Evolutionary conservation across 1,284 basidiomycete species (phyloP), one percentile per base, ranked within the genome.

Genomic region (Apiotrichum sp.): DNA sequence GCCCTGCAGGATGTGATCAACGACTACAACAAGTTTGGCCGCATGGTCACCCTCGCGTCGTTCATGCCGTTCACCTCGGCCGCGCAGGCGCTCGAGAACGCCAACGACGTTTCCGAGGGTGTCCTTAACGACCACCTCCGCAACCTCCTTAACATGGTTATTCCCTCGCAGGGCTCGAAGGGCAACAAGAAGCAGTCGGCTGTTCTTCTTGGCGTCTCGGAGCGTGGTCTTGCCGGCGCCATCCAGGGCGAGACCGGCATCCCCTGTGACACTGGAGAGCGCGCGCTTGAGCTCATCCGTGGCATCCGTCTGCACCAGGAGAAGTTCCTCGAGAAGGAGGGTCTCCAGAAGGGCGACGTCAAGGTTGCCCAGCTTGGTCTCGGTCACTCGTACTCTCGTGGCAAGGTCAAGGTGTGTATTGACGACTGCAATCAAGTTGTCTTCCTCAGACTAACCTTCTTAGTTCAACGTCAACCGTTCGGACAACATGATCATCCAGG

Each of bases 401-500:
- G 93, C 57, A 98, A 98, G 77, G 88, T 98, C 67, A 97, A 97
- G 77, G 76, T 77, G 55, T 60, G 76, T 65, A 38, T 7, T 22
- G 22, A 22, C 36, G 8, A 13, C 36, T 32, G n/a, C n/a, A 29
- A 39, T 6, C 4, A 22, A 22, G 34, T 13, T 50, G 14, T 38
- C 32, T 13, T 13, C 44, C 13, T 47, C 47, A 51, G 22, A 58
- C 56, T 52, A 47, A 58, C 55, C 32, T 22, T 4, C n/a, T 16
- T 57, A 77, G 80, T 98, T 98, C 86, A 98, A 98, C 81, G 95
- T 98, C 66, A 98, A 98, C 84, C 84, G 95, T 64, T 87, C 91
- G 62, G 95, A 99, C 81, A 99, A 98, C 81, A 99, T 99, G 95
- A 98, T 99, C 80, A 98, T 98, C 71, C 96, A 98, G 79, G 95